Percentiles rank a stretch among this genome's conserved stretches.
Conservation (phyloP, 139 green algal species). For the Yamagishiella unicocca region DNA sequence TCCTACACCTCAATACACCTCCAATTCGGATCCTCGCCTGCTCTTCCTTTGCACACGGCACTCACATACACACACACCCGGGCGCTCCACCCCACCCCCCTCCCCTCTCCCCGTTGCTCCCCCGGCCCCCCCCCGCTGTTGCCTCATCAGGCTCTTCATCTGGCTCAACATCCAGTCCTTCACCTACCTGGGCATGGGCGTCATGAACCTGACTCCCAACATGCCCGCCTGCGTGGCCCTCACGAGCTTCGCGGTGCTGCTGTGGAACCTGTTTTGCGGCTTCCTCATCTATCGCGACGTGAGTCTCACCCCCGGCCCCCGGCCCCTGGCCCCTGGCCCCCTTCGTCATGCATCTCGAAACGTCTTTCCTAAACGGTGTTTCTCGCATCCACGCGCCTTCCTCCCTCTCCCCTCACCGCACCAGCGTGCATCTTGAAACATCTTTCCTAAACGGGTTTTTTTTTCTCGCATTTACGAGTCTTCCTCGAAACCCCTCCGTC, state of each 20-base stretch:
- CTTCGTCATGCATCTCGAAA: too few relatives aligned
- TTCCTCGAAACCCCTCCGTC: background rate
- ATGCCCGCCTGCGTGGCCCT: constrained; percentile 13
- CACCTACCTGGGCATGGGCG: constrained; percentile 49
- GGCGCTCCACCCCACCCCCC: background rate
- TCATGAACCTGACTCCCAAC: constrained; percentile 30
- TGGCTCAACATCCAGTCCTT: constrained; percentile 47
- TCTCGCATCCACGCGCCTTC: too few relatives aligned
- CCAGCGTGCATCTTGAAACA: too few relatives aligned
- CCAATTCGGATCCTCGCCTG: too few relatives aligned
- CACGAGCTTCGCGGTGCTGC: constrained; percentile 12
- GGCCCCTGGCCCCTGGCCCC: too few relatives aligned
- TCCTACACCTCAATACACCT: background rate
- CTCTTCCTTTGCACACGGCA: background rate
- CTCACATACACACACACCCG: background rate
- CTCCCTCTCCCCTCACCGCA: too few relatives aligned
- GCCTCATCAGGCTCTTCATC: constrained; percentile 24
- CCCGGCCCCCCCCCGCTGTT: background rate
- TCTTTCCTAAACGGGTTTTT: too few relatives aligned
- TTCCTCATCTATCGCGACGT: constrained; percentile 14
- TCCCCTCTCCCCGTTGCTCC: background rate
- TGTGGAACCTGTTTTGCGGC: constrained; percentile 54
- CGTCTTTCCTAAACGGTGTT: too few relatives aligned
- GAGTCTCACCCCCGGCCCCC: too few relatives aligned
- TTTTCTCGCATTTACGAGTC: too few relatives aligned